These are phyloP conservation scores for Fragilaria crotonensis DNA, from an alignment of 108 stramenopile species.

Conservation along the genomic window DNA sequence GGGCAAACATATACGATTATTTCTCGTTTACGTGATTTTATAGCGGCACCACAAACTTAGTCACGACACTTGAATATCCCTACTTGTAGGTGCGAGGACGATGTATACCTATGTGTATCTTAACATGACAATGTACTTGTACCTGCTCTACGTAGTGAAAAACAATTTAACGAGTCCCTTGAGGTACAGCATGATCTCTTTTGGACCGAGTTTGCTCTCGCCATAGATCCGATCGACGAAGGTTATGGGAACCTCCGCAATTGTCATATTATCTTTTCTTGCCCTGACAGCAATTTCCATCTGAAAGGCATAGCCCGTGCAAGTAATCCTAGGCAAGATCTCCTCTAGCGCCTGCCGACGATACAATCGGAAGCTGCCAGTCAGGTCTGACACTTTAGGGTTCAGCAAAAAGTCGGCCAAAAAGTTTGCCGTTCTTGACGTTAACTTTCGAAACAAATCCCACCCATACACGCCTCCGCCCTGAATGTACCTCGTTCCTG, in stretches of 20 bases:
- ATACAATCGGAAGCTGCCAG: conserved; percentile 95
- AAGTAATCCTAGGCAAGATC: conserved; percentile 77
- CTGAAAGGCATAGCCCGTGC: conserved; percentile 97
- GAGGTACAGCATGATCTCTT: conserved; percentile 91
- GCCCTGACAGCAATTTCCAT: conserved; percentile 97
- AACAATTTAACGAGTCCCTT: conserved; percentile 87
- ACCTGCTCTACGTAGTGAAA: conserved; percentile 91
- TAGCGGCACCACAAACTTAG: too few species aligned
- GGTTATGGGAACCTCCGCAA: conserved; percentile 92
- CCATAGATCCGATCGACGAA: conserved; percentile 99
- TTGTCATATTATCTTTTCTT: conserved; percentile 62
- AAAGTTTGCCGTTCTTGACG: conserved; percentile 93
- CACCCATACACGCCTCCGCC: conserved; percentile 96
- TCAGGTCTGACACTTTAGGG: conserved; percentile 90
- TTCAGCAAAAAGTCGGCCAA: conserved; percentile 88
- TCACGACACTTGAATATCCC: too few species aligned
- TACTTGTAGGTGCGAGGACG: too few species aligned
- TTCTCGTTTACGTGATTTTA: too few species aligned
- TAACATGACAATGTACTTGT: too few species aligned
- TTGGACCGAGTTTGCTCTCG: conserved; percentile 94
- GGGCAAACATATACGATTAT: too few species aligned
- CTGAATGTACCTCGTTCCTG: conserved; percentile 85
- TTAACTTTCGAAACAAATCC: conserved; percentile 89
- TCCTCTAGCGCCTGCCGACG: conserved; percentile 76
- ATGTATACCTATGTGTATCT: too few species aligned